Conservation (phyloP, 2,329 filamentous ascomycete species). For the Pochonia chlamydosporia region DNA sequence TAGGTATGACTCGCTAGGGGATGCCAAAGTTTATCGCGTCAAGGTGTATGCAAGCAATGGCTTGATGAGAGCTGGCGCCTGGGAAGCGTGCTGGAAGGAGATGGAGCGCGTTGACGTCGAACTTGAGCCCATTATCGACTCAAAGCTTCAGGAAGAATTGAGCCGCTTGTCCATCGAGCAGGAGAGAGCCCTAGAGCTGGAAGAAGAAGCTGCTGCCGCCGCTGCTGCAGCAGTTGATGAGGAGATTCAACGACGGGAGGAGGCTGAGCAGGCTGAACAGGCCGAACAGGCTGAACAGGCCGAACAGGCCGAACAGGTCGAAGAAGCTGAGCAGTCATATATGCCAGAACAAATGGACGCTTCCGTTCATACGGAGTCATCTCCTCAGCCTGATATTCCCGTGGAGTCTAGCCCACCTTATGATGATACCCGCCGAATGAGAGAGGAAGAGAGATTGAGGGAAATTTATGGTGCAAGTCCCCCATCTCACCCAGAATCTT, state of each 20-base stretch:
- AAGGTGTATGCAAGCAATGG: slow-evolving; percentile 95
- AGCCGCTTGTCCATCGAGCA: slow-evolving; percentile 46
- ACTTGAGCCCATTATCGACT: slow-evolving; percentile 67
- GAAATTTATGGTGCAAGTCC: slow-evolving; percentile 46
- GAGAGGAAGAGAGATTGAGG: slow-evolving; percentile 45
- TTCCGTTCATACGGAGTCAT: neutral
- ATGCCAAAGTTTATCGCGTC: slow-evolving; percentile 62
- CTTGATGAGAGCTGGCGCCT: slow-evolving; percentile 84
- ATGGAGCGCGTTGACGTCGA: slow-evolving; percentile 99
- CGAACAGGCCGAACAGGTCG: slow-evolving; percentile 21
- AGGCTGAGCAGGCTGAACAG: slow-evolving; percentile 21
- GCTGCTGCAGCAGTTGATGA: slow-evolving; percentile 9
- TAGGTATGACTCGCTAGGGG: slow-evolving; percentile 45
- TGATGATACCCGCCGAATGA: slow-evolving; percentile 29
- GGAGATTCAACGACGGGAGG: slow-evolving; percentile 19
- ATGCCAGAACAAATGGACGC: slow-evolving; percentile 12
- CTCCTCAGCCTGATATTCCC: slow-evolving; percentile 11
- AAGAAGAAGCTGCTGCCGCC: slow-evolving; percentile 21
- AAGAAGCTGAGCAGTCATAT: slow-evolving; percentile 17
- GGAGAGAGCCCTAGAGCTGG: slow-evolving; percentile 32
- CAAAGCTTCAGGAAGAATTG: slow-evolving; percentile 52
- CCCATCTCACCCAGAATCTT: slow-evolving; percentile 10
- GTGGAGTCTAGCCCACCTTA: slow-evolving; percentile 6
- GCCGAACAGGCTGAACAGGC: slow-evolving; percentile 22
- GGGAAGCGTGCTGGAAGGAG: slow-evolving; percentile 90